phyloP scores from a whole-genome alignment of 208 protist genomes.

The Sergeia podlipaevii region DNA sequence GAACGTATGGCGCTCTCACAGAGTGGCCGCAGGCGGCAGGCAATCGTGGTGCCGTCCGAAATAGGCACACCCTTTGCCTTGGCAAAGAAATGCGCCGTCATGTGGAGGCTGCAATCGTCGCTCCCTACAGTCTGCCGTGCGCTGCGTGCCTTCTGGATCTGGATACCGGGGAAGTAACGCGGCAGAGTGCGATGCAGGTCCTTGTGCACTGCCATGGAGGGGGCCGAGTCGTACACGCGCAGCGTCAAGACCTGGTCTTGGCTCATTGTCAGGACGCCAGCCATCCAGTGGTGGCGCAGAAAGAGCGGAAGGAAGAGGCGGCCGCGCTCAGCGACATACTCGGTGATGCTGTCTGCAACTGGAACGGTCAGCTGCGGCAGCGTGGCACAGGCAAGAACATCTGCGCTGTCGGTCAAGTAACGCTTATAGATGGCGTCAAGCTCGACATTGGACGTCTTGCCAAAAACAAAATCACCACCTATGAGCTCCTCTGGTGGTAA shows the following conservation, averaged over 20 bases:
- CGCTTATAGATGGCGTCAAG: constrained; percentile 2
- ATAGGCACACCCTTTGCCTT: no score
- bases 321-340: not conserved
- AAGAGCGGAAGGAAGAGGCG: constrained; percentile 11
- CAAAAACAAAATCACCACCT: constrained; percentile 8
- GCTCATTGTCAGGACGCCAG: not conserved
- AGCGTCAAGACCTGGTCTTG: not conserved
- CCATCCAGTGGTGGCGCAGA: constrained; percentile 9
- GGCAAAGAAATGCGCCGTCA: constrained; percentile 13
- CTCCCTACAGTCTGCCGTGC: constrained; percentile 3
- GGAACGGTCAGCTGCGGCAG: not conserved
- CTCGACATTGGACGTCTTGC: constrained; percentile 18
- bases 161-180: constrained; percentile 1
- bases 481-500: not conserved
- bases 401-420: not conserved
- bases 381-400: constrained; percentile 3
- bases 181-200: not conserved
- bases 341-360: not conserved
- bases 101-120: constrained; percentile 11
- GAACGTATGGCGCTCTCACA: no score
- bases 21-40: no score
- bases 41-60: no score
- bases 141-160: not conserved
- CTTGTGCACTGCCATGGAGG: not conserved
- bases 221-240: constrained; percentile 8